Conservation (phyloP, 352 stramenopile genomes). For the Elongisporangium undulatum region DNA sequence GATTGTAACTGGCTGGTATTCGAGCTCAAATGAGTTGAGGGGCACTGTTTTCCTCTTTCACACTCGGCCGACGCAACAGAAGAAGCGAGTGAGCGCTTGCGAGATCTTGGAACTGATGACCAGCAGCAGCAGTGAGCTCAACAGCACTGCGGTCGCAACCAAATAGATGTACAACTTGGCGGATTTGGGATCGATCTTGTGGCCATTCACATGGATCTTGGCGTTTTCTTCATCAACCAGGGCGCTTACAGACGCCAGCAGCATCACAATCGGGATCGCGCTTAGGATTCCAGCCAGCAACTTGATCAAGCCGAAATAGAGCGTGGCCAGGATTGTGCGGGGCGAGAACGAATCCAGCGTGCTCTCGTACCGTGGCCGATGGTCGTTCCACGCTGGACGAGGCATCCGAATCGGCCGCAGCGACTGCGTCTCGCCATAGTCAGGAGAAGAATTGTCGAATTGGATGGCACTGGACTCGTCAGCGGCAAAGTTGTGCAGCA, state of each 20-base stretch:
- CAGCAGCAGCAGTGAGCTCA: slow-evolving; percentile 27
- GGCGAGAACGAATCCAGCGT: slow-evolving; percentile 27
- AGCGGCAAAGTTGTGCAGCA: slow-evolving; percentile 52
- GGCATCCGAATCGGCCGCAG: slow-evolving; percentile 31
- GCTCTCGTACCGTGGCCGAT: slow-evolving; percentile 29
- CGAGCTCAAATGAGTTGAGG: too few species aligned
- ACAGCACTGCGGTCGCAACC: slow-evolving; percentile 19
- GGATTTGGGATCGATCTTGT: too few species aligned
- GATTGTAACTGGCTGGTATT: too few species aligned
- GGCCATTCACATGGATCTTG: too few species aligned
- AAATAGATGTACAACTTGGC: slow-evolving; percentile 21
- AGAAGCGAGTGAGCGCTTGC: slow-evolving; percentile 48
- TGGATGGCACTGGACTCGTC: slow-evolving; percentile 16
- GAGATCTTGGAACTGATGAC: slow-evolving; percentile 33
- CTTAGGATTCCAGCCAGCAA: slow-evolving; percentile 23
- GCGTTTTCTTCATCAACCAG: slow-evolving; percentile 25
- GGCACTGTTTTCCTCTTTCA: too few species aligned
- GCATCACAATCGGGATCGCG: slow-evolving; percentile 21
- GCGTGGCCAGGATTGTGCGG: slow-evolving; percentile 26
- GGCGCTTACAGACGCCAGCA: slow-evolving; percentile 22
- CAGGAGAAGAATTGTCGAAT: slow-evolving; percentile 7
- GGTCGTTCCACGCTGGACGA: slow-evolving; percentile 12
- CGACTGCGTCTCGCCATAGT: slow-evolving; percentile 14
- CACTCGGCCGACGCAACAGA: slow-evolving; percentile 31
- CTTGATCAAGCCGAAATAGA: slow-evolving; percentile 54